Evolutionary conservation across 805 yeast species (phyloP).

Genomic region (Candida bentonensis): DNA sequence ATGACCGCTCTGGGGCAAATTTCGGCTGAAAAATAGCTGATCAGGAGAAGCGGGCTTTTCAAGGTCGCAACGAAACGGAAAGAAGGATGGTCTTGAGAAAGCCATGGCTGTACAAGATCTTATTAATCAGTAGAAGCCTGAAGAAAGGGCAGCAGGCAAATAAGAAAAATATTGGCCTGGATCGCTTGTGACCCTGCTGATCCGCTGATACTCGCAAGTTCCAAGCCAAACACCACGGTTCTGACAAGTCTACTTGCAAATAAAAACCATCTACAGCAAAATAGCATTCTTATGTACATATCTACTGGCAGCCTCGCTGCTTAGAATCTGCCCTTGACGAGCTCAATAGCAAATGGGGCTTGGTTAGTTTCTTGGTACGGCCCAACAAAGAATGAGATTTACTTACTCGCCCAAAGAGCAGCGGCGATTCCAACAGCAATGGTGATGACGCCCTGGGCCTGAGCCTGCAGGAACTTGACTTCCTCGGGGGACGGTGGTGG

Average conservation of each 20-base stretch:
- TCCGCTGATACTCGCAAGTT: background rate
- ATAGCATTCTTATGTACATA: background rate
- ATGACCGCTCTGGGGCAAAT: too few species aligned
- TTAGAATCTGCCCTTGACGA: conserved; percentile 24
- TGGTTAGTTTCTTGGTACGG: background rate
- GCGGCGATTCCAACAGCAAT: conserved; percentile 21
- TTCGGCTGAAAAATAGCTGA: too few species aligned
- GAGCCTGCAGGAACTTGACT: conserved; percentile 18
- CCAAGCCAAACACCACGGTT: background rate
- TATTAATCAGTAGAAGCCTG: too few species aligned
- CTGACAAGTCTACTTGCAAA: background rate
- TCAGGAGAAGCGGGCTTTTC: too few species aligned
- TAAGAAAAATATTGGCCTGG: background rate
- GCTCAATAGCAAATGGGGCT: conserved; percentile 26
- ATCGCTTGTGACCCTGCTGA: background rate
- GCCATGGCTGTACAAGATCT: too few species aligned
- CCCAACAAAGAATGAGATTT: background rate
- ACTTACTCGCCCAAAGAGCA: conserved; percentile 26
- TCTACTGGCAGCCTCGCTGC: background rate
- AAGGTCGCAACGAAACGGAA: too few species aligned
- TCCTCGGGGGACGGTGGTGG: conserved; percentile 27
- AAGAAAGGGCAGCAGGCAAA: background rate
- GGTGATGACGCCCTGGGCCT: conserved; percentile 18
- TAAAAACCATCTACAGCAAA: background rate
- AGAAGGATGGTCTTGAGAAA: too few species aligned